Evolutionary conservation across 208 protist genomes (phyloP), one percentile per base, ranked within the genome.

Genomic region (Wallacemonas sp.): DNA sequence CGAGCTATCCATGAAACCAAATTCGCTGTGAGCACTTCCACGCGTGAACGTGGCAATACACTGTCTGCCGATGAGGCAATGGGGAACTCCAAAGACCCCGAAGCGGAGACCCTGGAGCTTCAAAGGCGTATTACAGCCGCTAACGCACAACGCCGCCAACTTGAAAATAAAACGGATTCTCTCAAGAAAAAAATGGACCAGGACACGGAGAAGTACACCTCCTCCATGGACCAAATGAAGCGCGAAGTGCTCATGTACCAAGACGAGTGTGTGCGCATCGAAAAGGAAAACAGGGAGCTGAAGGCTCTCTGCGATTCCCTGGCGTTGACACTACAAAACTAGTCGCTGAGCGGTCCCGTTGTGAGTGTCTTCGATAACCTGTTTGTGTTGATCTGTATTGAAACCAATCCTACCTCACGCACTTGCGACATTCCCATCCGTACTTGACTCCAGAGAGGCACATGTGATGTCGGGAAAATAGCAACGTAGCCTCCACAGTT

Each of bases 241-340:
- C 75, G 68, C 19, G 80, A 92, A 34, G 77, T 95, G 67, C 63
- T 83, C 27, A 68, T 82, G 26, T 81, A 91, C 62, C 82, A 94
- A 45, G 68, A 75, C 19, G 82, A 90, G 72, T 78, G 72, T 49
- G 53, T 71, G 0, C 72, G 58, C 12, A 68, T 94, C 53, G 89
- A 95, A 45, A 70, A 74, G 45, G 89, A 92, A 56, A 93, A 91
- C 70, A 67, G 78, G 28, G 70, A 89, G 14, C 59, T 94, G 5
- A 79, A 87, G 33, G 61, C 67, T 15, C 65, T 88, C 1, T 95
- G 89, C 61, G 89, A 95, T 59, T 74, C 74, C 4, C 69, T 95
- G 14, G 85, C 82, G 0, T 66, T 56, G 21, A 68, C 80, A 27
- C 62, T 92, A 28, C 66, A 75, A 36, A 62, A 41, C 51, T 71